phyloP scores from a whole-genome alignment of 306 rosid genomes.

The Rosa rugosa region DNA sequence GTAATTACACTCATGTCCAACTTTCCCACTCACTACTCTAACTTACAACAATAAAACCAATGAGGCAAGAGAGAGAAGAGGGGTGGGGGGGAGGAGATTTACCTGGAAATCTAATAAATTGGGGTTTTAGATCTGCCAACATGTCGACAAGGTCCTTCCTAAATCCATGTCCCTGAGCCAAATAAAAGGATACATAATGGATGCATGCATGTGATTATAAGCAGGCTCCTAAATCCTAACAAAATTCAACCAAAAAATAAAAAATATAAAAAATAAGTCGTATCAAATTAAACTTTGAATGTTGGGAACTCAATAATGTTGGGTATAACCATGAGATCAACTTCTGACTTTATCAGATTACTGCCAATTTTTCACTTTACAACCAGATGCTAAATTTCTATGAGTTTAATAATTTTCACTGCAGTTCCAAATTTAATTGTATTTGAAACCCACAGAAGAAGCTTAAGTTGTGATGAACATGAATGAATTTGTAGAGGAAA shows the following conservation, averaged over 20 bases:
- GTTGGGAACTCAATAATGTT: not conserved
- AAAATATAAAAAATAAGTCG: not conserved
- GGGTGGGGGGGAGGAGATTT: slow-evolving; percentile 6
- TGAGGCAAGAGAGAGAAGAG: not conserved
- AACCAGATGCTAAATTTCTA: not conserved
- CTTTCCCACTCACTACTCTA: not conserved
- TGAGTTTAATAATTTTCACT: not conserved
- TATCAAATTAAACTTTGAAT: not conserved
- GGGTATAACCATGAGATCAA: not conserved
- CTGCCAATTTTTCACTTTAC: not conserved
- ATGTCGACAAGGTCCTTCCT: slow-evolving; percentile 67
- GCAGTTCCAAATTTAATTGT: not conserved
- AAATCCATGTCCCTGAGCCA: slow-evolving; percentile 80
- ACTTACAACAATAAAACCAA: no score
- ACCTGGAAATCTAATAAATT: slow-evolving; percentile 92
- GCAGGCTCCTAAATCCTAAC: not conserved
- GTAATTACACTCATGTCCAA: not conserved
- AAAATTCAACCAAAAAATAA: not conserved
- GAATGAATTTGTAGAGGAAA: not conserved
- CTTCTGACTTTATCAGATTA: not conserved
- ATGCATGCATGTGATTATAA: slow-evolving; percentile 3
- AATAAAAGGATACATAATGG: slow-evolving; percentile 18
- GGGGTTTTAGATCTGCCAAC: slow-evolving; percentile 62
- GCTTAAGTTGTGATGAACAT: not conserved
- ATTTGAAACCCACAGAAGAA: not conserved